Conservation (phyloP, 1,139 yeast species). For the Geotrichum bryndzae region DNA sequence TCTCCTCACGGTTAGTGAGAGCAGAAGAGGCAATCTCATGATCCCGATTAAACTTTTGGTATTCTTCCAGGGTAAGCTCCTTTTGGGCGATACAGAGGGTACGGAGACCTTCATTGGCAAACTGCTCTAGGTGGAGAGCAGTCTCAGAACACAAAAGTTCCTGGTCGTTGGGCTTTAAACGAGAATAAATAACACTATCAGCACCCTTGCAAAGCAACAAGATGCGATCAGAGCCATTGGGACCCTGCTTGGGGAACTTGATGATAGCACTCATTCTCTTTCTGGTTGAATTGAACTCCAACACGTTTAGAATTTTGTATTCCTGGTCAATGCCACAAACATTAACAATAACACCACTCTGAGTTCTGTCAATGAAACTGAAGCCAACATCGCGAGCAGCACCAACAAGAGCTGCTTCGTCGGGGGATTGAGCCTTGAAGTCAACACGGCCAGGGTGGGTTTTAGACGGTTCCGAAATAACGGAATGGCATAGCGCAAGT, state of each 20-base stretch:
- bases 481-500: conserved; percentile 87
- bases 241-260: conserved; percentile 54
- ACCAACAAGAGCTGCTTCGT: conserved; percentile 90
- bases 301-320: conserved; percentile 73
- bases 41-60: conserved; percentile 58
- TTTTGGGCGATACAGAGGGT: conserved; percentile 86
- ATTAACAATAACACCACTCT: conserved; percentile 61
- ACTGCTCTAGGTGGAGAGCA: conserved; percentile 78
- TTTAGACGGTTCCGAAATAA: conserved; percentile 56
- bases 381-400: conserved; percentile 92
- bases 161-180: conserved; percentile 39
- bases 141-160: conserved; percentile 36
- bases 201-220: conserved; percentile 95
- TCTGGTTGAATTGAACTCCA: conserved; percentile 95
- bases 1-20: conserved; percentile 66
- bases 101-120: conserved; percentile 91
- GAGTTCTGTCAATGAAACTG: conserved; percentile 67
- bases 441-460: conserved; percentile 48
- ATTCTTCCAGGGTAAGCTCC: conserved; percentile 57
- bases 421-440: conserved; percentile 95
- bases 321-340: conserved; percentile 67
- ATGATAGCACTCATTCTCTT: conserved; percentile 96
- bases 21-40: conserved; percentile 70
- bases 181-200: conserved; percentile 87
- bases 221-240: conserved; percentile 64